Base-by-base conservation (phyloP, 2,329 filamentous ascomycete genomes). In the Phialophora macrospora region DNA sequence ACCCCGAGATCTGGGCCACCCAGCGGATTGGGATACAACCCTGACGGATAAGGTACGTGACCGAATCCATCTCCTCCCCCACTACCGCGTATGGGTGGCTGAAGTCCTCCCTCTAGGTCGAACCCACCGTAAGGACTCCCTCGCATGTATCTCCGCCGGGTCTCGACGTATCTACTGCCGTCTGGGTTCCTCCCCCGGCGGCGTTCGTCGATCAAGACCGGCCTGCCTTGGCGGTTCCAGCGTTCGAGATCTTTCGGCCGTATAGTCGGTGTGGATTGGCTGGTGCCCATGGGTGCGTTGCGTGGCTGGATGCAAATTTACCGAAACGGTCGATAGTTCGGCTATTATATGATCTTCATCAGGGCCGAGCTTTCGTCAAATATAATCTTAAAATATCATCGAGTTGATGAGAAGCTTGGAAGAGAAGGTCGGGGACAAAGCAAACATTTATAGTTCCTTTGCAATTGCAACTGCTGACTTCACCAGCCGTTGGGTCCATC, bases 191-290 rank as follows among this genome's bases (percentile, higher is more conserved):
- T 51, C 4, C n/a, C 48, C 20, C 22, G 9, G 7, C 48, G 24
- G 22, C 22, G 9, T 9, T 51, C 48, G 7, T 51, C 48, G 1
- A 51, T 5, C 20, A 11, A 20, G 20, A 51, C 26, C 17, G 52
- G 28, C 17, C 52, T 24, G 20, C 52, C 28, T 28, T 55, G n/a
- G 24, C 28, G 24, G 17, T 55, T 28, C 52, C 52, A 55, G 28
- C 52, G 52, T 20, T 55, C 52, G 14, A 55, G 52, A 20, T 30
- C 52, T 34, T 55, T 55, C 24, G 28, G 52, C 8, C 52, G 24
- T 30, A 30, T 28, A 4, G 8, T 20, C 1, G 52, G 24, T 34
- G 28, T 22, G 26, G 52, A 55, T 14, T 12, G 4, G 28, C 26
- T 34, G 26, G 8, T 11, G 3, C 52, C 28, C 52, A 55, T 55